Base-by-base conservation (phyloP, 2,329 filamentous ascomycete species). In the Calonectria crousiana region DNA sequence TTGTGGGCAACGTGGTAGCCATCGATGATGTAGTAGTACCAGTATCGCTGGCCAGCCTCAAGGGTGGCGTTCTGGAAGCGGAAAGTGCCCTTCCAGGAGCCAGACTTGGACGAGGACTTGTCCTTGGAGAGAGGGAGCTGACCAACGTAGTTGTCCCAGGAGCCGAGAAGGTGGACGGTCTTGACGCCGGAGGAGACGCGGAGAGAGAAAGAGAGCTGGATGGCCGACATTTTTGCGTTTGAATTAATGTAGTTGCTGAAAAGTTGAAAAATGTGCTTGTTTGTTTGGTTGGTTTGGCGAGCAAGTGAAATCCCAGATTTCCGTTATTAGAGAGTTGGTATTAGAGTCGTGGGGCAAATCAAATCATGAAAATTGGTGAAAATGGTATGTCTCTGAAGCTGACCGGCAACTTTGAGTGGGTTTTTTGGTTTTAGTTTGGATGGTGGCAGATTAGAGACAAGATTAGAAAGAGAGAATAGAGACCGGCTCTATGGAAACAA, bases 1-100 rank as follows among this genome's bases (percentile, higher is more conserved):
- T 98, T 97, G 91, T 98, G 96, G 76, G 96, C 96, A 85, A 98
- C 94, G 86, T 98, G 96, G 92, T 98, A 98, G 81, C 97, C 97
- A 86, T 99, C 97, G 86, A 98, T 97, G 92, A 98, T 98, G 91
- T 98, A 99, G 92, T 99, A 99, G 93, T 98, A 99, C 97, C 97
- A 99, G 92, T 98, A 98, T 84, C 96, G 93, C 85, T 95, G 93
- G 85, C 96, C 95, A 81, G 95, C 90, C 89, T 96, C 93, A 82
- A 98, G 91, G 74, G 95, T 96, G 76, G 92, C 88, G 84, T 93
- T 94, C 88, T 97, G 94, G 89, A 99, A 98, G 88, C 95, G 94
- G 90, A 99, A 98, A 83, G 95, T 97, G 83, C 96, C 97, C 86
- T 96, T 95, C 95, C 96, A 98, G 81, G 94, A 94, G 84, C 95